phyloP scores from a whole-genome alignment of 2,329 filamentous ascomycete genomes.

The Lachnellula occidentalis region DNA sequence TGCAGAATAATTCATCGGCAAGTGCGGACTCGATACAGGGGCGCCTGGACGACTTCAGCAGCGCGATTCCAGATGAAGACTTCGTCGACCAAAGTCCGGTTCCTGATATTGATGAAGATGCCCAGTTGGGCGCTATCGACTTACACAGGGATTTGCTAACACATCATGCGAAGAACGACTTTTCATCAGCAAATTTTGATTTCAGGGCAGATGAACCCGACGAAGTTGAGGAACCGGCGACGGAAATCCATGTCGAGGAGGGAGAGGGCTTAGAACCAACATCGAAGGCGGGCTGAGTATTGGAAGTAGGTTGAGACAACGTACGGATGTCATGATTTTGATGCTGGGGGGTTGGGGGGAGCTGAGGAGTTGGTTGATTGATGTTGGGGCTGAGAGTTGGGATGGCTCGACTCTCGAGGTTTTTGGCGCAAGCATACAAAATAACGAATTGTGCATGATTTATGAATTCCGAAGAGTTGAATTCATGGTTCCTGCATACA shows the following conservation, averaged over 20 bases:
- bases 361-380: not conserved
- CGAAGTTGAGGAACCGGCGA: conserved; percentile 25
- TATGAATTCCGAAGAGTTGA: not conserved
- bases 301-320: not conserved
- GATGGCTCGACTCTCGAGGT: not conserved
- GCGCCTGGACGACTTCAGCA: conserved; percentile 25
- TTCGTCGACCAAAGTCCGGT: conserved; percentile 23
- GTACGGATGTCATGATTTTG: not conserved
- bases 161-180: not conserved
- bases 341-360: not conserved
- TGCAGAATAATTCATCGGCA: conserved; percentile 28
- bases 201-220: conserved; percentile 14
- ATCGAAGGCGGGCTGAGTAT: conserved; percentile 18
- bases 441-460: not conserved
- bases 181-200: conserved; percentile 1
- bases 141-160: conserved; percentile 15
- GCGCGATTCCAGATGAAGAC: conserved; percentile 18
- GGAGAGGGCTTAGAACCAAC: conserved; percentile 19
- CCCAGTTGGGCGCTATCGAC: conserved; percentile 13
- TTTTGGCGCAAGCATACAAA: not conserved
- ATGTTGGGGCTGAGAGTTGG: no score
- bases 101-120: conserved; percentile 25
- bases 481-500: not conserved
- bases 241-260: conserved; percentile 31
- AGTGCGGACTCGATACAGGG: conserved; percentile 14